Conservation (phyloP, 495 filamentous ascomycete genomes). For the Aspergillus heteromorphus region DNA sequence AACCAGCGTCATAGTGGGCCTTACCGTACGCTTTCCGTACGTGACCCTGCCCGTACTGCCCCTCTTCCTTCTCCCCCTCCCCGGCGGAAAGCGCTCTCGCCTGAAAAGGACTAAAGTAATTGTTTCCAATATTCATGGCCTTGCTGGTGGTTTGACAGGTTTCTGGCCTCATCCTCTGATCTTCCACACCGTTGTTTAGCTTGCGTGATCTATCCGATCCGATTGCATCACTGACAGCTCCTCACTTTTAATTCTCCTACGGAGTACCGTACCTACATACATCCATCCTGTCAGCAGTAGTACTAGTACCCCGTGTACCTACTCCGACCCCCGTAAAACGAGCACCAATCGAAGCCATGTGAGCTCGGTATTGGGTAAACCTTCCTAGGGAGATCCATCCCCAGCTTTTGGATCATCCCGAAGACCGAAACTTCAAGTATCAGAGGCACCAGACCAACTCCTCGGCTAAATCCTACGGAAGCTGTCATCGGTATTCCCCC, state of each 20-base stretch:
- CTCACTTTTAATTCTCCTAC: too few relatives aligned
- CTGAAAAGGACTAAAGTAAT: neutral
- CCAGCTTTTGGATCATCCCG: neutral
- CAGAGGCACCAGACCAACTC: neutral
- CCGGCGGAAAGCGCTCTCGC: slow-evolving; percentile 1
- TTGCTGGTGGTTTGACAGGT: neutral
- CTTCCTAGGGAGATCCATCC: neutral
- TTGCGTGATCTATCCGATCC: neutral
- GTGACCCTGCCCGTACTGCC: slow-evolving; percentile 14
- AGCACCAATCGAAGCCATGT: neutral
- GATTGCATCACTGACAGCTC: neutral
- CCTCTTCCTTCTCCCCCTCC: too few relatives aligned
- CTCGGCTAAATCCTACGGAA: neutral
- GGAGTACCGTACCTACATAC: too few relatives aligned
- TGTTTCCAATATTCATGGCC: neutral
- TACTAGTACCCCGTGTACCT: neutral
- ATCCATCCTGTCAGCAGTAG: too few relatives aligned
- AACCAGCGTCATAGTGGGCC: slow-evolving; percentile 18
- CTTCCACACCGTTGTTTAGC: neutral
- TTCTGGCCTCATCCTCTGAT: neutral
- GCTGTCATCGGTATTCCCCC: neutral
- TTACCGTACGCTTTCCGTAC: slow-evolving; percentile 19
- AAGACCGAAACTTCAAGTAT: neutral
- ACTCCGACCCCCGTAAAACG: neutral
- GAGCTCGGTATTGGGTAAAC: neutral